Evolutionary conservation across 176 grass and related monocot genomes (phyloP).

Genomic region (Thinopyrum elongatum): DNA sequence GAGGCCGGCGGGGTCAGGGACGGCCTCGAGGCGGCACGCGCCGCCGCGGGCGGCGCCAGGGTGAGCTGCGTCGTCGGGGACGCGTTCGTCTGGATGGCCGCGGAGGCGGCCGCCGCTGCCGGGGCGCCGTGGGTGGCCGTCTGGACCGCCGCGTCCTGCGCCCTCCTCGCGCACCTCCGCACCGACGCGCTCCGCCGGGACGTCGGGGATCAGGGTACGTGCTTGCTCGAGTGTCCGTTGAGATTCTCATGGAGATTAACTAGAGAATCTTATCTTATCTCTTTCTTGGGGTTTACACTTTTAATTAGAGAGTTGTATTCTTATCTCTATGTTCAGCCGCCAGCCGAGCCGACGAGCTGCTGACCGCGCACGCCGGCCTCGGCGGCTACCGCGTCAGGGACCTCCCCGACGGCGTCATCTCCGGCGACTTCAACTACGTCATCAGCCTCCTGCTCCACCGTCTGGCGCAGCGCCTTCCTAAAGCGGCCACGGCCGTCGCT

Average conservation of each 20-base stretch:
- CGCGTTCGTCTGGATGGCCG: constrained; percentile 64
- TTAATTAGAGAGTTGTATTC: neutral
- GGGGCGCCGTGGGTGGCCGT: constrained; percentile 46
- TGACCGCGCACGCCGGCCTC: constrained; percentile 26
- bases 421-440: constrained; percentile 40
- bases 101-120: constrained; percentile 21
- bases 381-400: constrained; percentile 39
- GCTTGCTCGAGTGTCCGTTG: neutral
- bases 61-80: constrained; percentile 59
- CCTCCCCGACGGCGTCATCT: constrained; percentile 56
- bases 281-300: neutral
- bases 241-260: neutral
- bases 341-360: constrained; percentile 30
- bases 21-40: constrained; percentile 25
- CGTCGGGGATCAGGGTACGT: constrained; percentile 41
- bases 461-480: constrained; percentile 30
- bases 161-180: constrained; percentile 45
- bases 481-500: constrained; percentile 24
- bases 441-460: constrained; percentile 41
- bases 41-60: neutral
- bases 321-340: neutral
- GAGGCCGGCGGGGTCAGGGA: constrained; percentile 25
- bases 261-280: neutral
- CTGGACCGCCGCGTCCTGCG: constrained; percentile 38
- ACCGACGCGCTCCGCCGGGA: constrained; percentile 47